Percentiles rank a stretch among this genome's conserved stretches.
Conservation (phyloP, 2,329 filamentous ascomycete genomes). For the Talaromyces rugulosus region DNA sequence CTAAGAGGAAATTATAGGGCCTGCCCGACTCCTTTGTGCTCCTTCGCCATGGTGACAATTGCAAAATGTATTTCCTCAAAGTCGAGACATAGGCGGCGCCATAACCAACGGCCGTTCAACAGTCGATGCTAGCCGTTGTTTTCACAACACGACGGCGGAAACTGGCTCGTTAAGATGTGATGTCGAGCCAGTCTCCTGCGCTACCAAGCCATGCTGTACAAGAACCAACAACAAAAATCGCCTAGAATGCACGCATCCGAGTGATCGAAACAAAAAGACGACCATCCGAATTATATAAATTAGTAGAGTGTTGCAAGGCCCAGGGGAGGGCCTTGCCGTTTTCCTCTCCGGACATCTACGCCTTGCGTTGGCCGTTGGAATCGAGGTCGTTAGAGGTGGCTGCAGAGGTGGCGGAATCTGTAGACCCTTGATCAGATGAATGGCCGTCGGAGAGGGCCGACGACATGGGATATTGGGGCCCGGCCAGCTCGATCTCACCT, state of each 20-base stretch:
- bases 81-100: not conserved
- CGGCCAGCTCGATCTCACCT: slow-evolving; percentile 17
- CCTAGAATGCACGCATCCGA: not conserved
- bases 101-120: slow-evolving; percentile 1
- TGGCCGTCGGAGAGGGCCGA: slow-evolving; percentile 16
- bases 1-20: slow-evolving; percentile 12
- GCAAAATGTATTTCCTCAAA: slow-evolving; percentile 7
- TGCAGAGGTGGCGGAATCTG: slow-evolving; percentile 19
- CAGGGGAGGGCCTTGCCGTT: not conserved
- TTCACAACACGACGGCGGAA: not conserved
- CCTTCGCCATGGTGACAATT: slow-evolving; percentile 13
- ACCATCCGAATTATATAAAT: not conserved
- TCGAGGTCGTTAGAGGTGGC: slow-evolving; percentile 18
- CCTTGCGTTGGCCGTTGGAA: slow-evolving; percentile 6
- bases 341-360: not conserved
- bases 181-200: not conserved
- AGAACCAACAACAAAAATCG: slow-evolving; percentile 4
- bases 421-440: slow-evolving; percentile 21
- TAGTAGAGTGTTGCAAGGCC: not conserved
- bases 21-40: slow-evolving; percentile 13
- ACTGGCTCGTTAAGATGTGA: not conserved
- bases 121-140: slow-evolving; percentile 2
- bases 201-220: slow-evolving; percentile 2
- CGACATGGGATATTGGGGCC: slow-evolving; percentile 15
- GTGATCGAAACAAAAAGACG: not conserved